Base-by-base conservation (phyloP, 2,329 filamentous ascomycete genomes). In the Pyrenophora graminea region DNA sequence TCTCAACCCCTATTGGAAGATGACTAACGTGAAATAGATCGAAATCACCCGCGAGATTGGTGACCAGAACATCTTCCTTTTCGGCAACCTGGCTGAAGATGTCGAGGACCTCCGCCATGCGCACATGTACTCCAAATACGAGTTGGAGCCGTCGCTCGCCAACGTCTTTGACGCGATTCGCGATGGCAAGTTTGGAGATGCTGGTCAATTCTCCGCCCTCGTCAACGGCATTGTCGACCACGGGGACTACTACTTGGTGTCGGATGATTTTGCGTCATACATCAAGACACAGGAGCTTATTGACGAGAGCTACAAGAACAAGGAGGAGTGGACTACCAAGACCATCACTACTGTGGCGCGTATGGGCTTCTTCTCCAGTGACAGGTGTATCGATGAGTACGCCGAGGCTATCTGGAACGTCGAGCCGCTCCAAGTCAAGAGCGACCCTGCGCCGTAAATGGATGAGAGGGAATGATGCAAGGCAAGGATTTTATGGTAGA, bases 321-420 rank as follows among this genome's bases (percentile, higher is more conserved):
- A 93, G 72, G 91, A 97, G 53, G 88, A 90, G 66, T 99, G 94
- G 94, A 77, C 95, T 51, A 88, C 85, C 56, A 97, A 97, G 83
- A 88, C 84, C 58, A 97, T 99, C 69, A 86, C 84, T 36, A 89
- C 89, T 52, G 94, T 99, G 15, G 83, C 91, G 6, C 82, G 92
- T 34, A 99, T 99, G 94, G 94, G 93, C 32, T 97, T 97, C 84
- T 97, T 97, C 80, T 92, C 86, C 63, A 93, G 89, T 58, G 93
- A 97, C 74, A 84, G 93, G 33, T 96, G 93, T 77, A 97, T 97
- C 74, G 90, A 93, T 67, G 92, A 97, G 80, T 99, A 99, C 76
- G 94, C 94, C 0, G 93, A 99, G 74, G 86, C 82, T 58, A 97
- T 99, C 73, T 99, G 94, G 94, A 97, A 97, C 69, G 80, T 96